Percentiles rank a stretch among this genome's conserved stretches.
These are phyloP conservation scores for Larix kaempferi DNA, from an alignment of 75 land plant species.

Conservation along the genomic window DNA sequence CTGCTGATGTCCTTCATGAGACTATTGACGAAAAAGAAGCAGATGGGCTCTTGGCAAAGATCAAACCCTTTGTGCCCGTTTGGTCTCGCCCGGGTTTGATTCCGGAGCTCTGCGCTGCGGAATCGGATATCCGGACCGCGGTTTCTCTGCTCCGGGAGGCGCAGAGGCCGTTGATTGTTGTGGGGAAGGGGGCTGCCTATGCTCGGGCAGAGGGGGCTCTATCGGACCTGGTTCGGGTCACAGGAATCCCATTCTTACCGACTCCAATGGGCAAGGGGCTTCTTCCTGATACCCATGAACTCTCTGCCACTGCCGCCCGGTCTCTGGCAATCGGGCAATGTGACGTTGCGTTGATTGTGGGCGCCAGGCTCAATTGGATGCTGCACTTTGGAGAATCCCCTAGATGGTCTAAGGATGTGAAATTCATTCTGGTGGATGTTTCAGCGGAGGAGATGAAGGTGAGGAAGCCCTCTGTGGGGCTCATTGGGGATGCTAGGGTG, in stretches of 20 bases:
- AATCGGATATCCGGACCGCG: constrained; percentile 43
- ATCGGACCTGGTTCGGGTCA: constrained; percentile 51
- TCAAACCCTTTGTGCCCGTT: constrained; percentile 19
- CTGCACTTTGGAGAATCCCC: constrained; percentile 96
- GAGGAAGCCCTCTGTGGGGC: constrained; percentile 70
- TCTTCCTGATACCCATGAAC: constrained; percentile 72
- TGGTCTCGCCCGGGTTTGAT: not conserved
- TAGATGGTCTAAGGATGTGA: constrained; percentile 80
- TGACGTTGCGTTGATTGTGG: constrained; percentile 89
- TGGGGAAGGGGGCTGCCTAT: constrained; percentile 96
- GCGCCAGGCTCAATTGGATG: constrained; percentile 94
- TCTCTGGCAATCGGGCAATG: constrained; percentile 82
- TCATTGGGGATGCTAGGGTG: constrained; percentile 81
- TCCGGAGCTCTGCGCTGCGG: not conserved
- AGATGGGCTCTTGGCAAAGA: constrained; percentile 29
- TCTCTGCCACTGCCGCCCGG: constrained; percentile 85
- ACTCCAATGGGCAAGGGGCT: constrained; percentile 98
- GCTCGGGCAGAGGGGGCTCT: constrained; percentile 66
- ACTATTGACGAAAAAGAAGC: constrained; percentile 56
- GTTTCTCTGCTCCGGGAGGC: constrained; percentile 62
- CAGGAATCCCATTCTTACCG: constrained; percentile 91
- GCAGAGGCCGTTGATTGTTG: constrained; percentile 79
- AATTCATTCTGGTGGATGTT: constrained; percentile 87
- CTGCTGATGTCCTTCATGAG: constrained; percentile 89
- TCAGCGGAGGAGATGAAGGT: constrained; percentile 76